Percentiles rank a stretch among this genome's conserved stretches.
These are phyloP conservation scores for Russula lepida DNA, from an alignment of 768 basidiomycete genomes.

Conservation along the genomic window DNA sequence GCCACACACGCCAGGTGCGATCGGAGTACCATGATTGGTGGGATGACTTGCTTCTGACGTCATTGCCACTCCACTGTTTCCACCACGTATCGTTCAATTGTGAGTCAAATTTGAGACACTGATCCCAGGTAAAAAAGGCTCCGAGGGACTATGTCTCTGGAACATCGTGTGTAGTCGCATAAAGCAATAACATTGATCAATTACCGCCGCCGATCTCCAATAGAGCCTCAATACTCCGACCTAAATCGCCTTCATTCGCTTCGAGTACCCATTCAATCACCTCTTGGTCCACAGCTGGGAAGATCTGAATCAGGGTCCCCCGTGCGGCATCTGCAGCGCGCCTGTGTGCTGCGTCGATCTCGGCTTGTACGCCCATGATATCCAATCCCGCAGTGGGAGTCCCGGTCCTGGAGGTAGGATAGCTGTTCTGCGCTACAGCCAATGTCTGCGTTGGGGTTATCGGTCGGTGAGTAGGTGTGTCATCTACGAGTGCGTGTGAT, in stretches of 20 bases:
- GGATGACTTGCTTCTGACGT: no score
- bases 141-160: conserved; percentile 6
- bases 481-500: conserved; percentile 33
- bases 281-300: conserved; percentile 75
- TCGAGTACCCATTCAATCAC: conserved; percentile 86
- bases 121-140: no score
- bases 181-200: not conserved
- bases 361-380: conserved; percentile 56
- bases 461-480: conserved; percentile 40
- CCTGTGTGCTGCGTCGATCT: conserved; percentile 73
- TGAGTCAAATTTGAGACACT: not conserved
- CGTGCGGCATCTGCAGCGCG: conserved; percentile 61
- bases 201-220: conserved; percentile 55
- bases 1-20: no score
- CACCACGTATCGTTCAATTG: no score
- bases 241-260: conserved; percentile 81
- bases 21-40: no score
- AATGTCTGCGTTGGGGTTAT: conserved; percentile 1
- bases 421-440: not conserved
- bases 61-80: no score
- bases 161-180: not conserved
- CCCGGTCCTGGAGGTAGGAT: conserved; percentile 12
- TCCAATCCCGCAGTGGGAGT: conserved; percentile 33
- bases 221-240: conserved; percentile 79
- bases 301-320: conserved; percentile 80